These are phyloP conservation scores for Colletotrichum gigasporum DNA, from an alignment of 2,329 filamentous ascomycete genomes.

Conservation along the genomic window DNA sequence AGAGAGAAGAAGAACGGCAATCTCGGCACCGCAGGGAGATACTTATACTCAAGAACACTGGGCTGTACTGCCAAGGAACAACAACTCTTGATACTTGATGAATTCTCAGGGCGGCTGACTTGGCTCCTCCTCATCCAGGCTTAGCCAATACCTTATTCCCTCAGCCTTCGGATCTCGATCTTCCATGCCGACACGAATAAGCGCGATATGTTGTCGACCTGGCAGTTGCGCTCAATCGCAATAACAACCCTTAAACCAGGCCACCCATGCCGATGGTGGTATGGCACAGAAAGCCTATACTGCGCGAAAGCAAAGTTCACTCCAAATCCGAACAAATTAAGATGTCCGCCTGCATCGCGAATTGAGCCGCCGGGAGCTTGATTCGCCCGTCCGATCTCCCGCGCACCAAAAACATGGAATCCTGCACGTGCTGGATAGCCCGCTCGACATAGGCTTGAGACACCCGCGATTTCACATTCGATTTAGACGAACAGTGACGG, in stretches of 20 bases:
- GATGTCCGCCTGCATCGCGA: not conserved
- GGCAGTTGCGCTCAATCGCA: too few relatives aligned
- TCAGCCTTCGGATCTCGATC: too few relatives aligned
- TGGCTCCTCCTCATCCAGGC: too few relatives aligned
- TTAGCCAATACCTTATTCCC: too few relatives aligned
- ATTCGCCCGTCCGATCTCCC: not conserved
- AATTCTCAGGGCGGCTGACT: too few relatives aligned
- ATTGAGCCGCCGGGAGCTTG: not conserved
- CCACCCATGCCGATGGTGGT: not conserved
- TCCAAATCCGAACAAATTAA: not conserved
- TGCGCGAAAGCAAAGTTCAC: too few relatives aligned
- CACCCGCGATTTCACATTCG: not conserved
- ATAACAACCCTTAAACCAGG: too few relatives aligned
- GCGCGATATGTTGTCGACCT: too few relatives aligned
- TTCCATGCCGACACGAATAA: too few relatives aligned
- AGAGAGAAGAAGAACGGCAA: not conserved
- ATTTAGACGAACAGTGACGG: not conserved
- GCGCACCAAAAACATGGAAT: not conserved
- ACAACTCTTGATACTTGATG: too few relatives aligned
- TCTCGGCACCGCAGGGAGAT: not conserved
- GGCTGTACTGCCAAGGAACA: not conserved
- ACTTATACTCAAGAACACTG: constrained; percentile 17
- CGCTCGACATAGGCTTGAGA: not conserved
- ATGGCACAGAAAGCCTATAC: not conserved
- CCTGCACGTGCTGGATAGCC: not conserved